Evolutionary conservation across 768 basidiomycete species (phyloP), one percentile per base, ranked within the genome.

Genomic region (Mycena crocata): DNA sequence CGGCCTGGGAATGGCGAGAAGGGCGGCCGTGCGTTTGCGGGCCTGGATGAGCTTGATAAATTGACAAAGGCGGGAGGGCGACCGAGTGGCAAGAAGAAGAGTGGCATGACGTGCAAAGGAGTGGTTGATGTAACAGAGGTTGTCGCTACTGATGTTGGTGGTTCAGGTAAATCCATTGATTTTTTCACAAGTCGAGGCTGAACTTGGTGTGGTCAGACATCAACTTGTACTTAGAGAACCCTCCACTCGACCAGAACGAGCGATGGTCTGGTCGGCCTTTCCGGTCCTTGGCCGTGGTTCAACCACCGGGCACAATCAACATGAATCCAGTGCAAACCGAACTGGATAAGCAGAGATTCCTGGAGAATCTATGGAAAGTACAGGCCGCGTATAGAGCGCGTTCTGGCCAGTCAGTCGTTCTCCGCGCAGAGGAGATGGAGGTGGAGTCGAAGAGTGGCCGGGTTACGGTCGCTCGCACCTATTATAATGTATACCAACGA

Each of bases 201-300:
- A 48, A 31, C 15, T 57, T 35, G 39, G n/a, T 26, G 52, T 40
- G 34, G 50, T 48, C 48, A 96, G 96, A 96, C 70, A 88, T 98
- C 55, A 90, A 96, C 66, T 72, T 97, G 15, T 96, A 90, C 78
- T 80, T 99, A 39, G 94, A 95, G 78, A 89, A 82, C 46, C 91
- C 93, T 19, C 95, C 95, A 8, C 82, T 85, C 55, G 94, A 95
- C 72, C 90, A 94, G 74, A 87, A 84, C 19, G 95, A 96, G 52
- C 86, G 91, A 54, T 99, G 97, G 95, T 89, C 90, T 19, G 92
- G 91, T 40, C 91, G 98, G 13, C 85, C 94, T 14, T 92, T 96
- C 75, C 90, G 98, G 26, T 87, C 91, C 0, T 83, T 92, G 59
- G 86, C 90, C 4, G 91, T 92, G 9, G 94, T 95, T 10, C 86